A percentile compares a stretch with the other conserved stretches of the same genome.
Conservation (phyloP, 768 basidiomycete genomes). For the Tulasnella sp. region DNA sequence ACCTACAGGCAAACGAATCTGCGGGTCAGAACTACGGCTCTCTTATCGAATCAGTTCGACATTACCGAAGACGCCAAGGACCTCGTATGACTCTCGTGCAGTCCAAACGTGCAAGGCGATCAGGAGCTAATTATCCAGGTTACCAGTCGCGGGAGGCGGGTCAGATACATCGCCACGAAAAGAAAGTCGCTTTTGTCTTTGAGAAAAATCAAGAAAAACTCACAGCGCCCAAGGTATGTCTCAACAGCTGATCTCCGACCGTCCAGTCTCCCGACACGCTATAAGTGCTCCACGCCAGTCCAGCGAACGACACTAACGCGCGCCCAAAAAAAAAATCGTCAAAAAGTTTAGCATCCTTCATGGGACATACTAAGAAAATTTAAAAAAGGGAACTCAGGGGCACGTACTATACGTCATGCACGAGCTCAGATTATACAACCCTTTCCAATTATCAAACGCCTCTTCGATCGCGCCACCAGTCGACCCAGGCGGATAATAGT, state of each 20-base stretch:
- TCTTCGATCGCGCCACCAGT: conserved; percentile 75
- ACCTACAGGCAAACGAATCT: conserved; percentile 34
- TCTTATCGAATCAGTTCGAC: too few species aligned
- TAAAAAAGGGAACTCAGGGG: neutral
- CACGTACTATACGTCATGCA: conserved; percentile 85
- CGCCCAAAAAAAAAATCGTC: neutral
- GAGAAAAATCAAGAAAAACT: too few species aligned
- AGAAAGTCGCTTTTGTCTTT: too few species aligned
- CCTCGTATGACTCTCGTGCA: conserved; percentile 80
- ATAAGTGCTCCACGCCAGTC: conserved; percentile 86
- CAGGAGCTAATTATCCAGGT: conserved; percentile 41
- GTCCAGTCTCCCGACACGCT: conserved; percentile 73
- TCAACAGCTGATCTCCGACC: conserved; percentile 72
- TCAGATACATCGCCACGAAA: neutral
- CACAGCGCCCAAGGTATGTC: conserved; percentile 82
- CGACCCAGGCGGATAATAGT: conserved; percentile 65
- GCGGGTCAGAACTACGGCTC: too few species aligned
- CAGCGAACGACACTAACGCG: conserved; percentile 62
- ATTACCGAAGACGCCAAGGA: conserved; percentile 87
- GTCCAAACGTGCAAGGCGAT: conserved; percentile 88
- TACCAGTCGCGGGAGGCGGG: neutral
- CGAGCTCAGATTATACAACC: conserved; percentile 81
- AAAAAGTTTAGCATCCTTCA: neutral
- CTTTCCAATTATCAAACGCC: conserved; percentile 93
- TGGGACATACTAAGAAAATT: neutral